These are phyloP conservation scores for Suhomyces anneliseae DNA, from an alignment of 1,139 yeast species.

Conservation along the genomic window DNA sequence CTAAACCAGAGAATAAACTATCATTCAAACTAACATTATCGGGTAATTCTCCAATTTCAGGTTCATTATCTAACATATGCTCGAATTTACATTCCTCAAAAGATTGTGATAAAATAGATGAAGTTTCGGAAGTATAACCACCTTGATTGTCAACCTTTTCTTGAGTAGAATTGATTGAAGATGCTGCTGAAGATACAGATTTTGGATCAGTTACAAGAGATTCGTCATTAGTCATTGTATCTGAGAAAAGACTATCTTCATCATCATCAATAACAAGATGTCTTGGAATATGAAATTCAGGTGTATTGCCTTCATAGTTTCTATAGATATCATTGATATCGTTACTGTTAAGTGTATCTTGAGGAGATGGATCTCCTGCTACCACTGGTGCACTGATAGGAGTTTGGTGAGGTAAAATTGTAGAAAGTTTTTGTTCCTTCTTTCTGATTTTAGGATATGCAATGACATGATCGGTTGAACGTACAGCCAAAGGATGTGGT, in stretches of 20 bases:
- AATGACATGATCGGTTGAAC: constrained; percentile 2
- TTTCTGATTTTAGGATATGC: constrained; percentile 3
- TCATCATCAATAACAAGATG: constrained; percentile 18
- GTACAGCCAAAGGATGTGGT: background rate
- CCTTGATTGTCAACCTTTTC: background rate
- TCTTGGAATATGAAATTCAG: constrained; percentile 11
- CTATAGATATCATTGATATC: constrained; percentile 7
- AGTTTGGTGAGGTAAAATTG: background rate
- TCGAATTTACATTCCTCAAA: background rate
- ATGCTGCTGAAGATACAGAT: constrained; percentile 5
- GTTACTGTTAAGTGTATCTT: constrained; percentile 1
- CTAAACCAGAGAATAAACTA: constrained; percentile 11
- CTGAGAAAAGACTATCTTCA: constrained; percentile 26
- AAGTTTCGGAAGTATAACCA: constrained; percentile 2
- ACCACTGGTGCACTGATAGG: background rate
- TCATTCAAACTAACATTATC: constrained; percentile 10
- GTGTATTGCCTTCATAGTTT: constrained; percentile 2
- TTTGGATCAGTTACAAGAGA: constrained; percentile 1
- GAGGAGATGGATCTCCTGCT: constrained; percentile 6
- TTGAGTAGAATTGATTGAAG: background rate
- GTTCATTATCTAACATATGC: constrained; percentile 4
- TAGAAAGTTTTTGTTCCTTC: background rate
- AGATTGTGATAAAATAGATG: constrained; percentile 2
- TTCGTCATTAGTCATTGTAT: constrained; percentile 3
- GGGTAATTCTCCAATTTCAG: constrained; percentile 1